Base-by-base conservation (phyloP, 345 rosid species). In the Hibiscus trionum region DNA sequence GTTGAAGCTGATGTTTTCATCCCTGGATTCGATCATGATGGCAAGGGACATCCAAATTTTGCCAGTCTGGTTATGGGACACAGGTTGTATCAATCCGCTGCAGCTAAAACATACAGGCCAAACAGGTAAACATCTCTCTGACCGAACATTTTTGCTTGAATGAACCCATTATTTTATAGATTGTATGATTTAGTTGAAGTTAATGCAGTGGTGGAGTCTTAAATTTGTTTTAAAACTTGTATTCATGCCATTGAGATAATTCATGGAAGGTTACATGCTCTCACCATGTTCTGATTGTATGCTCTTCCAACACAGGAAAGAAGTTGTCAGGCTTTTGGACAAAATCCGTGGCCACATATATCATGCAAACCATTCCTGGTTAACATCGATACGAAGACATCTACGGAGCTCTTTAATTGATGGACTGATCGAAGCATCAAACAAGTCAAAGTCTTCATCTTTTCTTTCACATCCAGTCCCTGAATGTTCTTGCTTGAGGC, bases 51-150 rank as follows among this genome's bases (percentile, higher is more conserved):
- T 82, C 93, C 97, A 67, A 91, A 86, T 84, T 91, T 91, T 19
- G 97, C 92, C 63, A 88, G 92, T 82, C 84, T 91, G 79, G 97
- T 95, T 52, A 91, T 91, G 88, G 99, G 99, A 50, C 97, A 91
- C 73, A 77, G 97, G 83, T 88, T 95, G 58, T 91, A 95, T 83
- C 97, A 88, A 79, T 88, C 91, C 47, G 92, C 99, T 56, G 82
- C 92, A 21, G 82, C 84, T 12, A 91, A 91, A 82, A 89, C 96
- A 16, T 91, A 84, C 80, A 84, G 92, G 81, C 99, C 93, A 26
- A 87, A 90, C 86, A 91, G 98, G 98, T 94, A 87, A 69, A 69
- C 7, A 26, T 47, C 29, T 37, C 26, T 37, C 26, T 64, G 11
- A 37, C 52, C 24, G 6, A 24, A 66, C 26, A 60, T n/a, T 53